Percentiles rank a stretch among this genome's conserved stretches.
Evolutionary conservation across 305 asterid genomes (phyloP).

Genomic region (Solanum hybrid): DNA sequence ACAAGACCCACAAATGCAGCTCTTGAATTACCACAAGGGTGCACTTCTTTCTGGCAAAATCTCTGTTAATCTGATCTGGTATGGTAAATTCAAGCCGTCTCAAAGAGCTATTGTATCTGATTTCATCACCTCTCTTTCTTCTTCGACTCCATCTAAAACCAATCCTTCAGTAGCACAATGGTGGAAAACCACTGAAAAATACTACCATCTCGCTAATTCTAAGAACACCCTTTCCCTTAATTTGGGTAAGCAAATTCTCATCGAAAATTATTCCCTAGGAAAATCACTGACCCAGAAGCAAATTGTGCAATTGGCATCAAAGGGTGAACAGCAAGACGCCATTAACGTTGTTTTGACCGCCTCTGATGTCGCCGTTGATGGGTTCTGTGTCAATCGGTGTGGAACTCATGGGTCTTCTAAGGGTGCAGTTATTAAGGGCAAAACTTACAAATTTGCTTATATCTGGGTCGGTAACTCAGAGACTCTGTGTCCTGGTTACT

Average conservation of each 20-base stretch:
- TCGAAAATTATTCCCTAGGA: not conserved
- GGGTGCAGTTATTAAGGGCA: not conserved
- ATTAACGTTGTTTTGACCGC: conserved; percentile 19
- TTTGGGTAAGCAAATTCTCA: too few species aligned
- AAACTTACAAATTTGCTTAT: conserved; percentile 4
- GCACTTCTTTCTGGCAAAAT: not conserved
- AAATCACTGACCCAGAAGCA: conserved; percentile 8
- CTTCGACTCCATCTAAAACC: too few species aligned
- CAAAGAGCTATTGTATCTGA: too few species aligned
- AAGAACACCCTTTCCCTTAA: too few species aligned
- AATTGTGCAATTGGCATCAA: conserved; percentile 1
- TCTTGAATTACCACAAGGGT: too few species aligned
- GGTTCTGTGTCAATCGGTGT: conserved; percentile 20
- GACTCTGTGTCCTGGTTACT: conserved; percentile 17
- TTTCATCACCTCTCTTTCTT: too few species aligned
- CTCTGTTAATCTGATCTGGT: not conserved
- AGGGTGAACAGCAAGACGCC: not conserved
- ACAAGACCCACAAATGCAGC: too few species aligned
- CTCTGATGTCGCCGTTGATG: conserved; percentile 16
- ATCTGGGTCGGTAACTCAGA: conserved; percentile 26
- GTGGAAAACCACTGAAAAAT: too few species aligned
- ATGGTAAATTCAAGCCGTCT: too few species aligned
- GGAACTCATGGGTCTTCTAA: conserved; percentile 15
- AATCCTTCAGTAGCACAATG: too few species aligned
- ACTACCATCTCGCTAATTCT: too few species aligned